Base-by-base conservation (phyloP, 257 asterid species). In the Penstemon barbatus region DNA sequence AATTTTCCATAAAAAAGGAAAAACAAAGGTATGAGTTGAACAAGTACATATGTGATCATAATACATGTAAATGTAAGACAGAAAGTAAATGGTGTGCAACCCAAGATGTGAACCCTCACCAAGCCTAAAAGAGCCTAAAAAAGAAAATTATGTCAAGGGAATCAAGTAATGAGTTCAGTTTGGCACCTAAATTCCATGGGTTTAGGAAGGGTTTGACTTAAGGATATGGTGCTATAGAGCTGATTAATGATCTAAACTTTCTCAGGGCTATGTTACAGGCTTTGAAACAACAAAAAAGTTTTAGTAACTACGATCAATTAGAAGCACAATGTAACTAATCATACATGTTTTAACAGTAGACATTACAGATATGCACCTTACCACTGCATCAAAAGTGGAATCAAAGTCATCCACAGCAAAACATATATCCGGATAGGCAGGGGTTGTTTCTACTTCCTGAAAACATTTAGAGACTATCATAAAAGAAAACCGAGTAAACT, bases 341-440 rank as follows among this genome's bases (percentile, higher is more conserved):
- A 51, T 36, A 38, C 64, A 42, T 44, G 52, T 71, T 19, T 37
- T 46, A 15, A 57, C 64, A 71, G 58, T 25, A 38, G 38, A 58
- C 39, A 76, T 77, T 48, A 69, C 4, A 70, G 51, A 64, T 60
- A 64, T 58, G 82, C 71, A 78, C 65, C 82, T 83, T 87, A 93
- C 99, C 99, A 93, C 96, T 46, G 96, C 92, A 78, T 93, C 99
- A 70, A 90, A 93, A 56, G 99, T 93, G 75, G 97, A 93, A 83
- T 93, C 99, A 69, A 87, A 93, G 73, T 93, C 99, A 75, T 93
- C 99, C 68, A 93, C 99, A 38, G 99, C 99, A 84, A 93, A 93
- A 77, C 95, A 93, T 73, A 93, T 87, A 68, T 93, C 99, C 71
- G 99, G 99, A 82, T 93, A 93, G 71, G 99, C 97, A 59, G 96